Evolutionary conservation across 805 yeast species (phyloP), one percentile per base, ranked within the genome.

Genomic region (Deakozyma indianensis): DNA sequence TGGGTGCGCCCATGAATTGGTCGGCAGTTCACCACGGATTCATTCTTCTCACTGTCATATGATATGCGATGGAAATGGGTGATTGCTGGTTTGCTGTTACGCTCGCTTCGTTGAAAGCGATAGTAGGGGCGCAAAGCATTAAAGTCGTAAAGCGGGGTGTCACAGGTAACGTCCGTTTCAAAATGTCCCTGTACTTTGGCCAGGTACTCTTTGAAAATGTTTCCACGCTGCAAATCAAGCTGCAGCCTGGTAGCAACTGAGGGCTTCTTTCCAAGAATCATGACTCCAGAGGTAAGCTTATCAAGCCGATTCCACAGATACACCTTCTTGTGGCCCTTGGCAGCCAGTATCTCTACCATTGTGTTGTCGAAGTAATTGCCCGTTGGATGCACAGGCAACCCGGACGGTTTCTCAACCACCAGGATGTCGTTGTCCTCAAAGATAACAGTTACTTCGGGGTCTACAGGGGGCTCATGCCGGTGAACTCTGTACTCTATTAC

Each of bases 1-100:
- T 90, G 98, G 0, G 96, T 85, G 55, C 97, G 71, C 0, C 98
- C 98, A 0, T 97, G 88, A 15, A 73, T 60, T 1, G 97, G 97
- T 51, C 66, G 71, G 61, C 96, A 86, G 47, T 75, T 67, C 3
- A 92, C 94, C 20, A 87, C 69, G 42, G 66, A 43, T 45, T 41
- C 38, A 20, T 28, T 43, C 14, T 18, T 41, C 11, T 21, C 38
- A 22, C 41, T 41, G 9, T 47, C 42, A n/a, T 32, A 7, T 3
- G n/a, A 40, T 16, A 29, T 15, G 20, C 16, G 2, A 7, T 16
- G 3, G 41, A 43, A 32, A 15, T 43, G 22, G n/a, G 41, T 35
- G 3, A 18, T 3, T 20, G 43, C 29, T n/a, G 24, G 21, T 23
- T 41, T 53, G 52, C 38, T 22, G 25, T 28, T 53, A 51, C n/a